phyloP scores from a whole-genome alignment of 805 yeast genomes.

The Teunomyces atbi region DNA sequence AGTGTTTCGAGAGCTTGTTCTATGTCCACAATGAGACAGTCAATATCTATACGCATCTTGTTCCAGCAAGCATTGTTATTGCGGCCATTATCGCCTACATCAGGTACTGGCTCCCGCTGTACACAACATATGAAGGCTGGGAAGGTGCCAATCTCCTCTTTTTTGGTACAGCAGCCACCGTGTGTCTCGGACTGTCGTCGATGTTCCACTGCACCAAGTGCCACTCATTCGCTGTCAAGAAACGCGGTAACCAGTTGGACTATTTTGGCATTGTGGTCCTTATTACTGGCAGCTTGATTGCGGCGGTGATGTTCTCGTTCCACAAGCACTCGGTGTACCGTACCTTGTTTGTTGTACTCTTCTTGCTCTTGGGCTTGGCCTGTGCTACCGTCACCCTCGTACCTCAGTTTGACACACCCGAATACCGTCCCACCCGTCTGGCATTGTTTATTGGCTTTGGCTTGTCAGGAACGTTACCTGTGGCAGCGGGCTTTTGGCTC shows the following conservation, averaged over 20 bases:
- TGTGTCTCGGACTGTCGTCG: conserved; percentile 63
- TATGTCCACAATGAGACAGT: conserved; percentile 70
- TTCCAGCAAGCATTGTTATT: conserved; percentile 42
- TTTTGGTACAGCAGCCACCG: conserved; percentile 56
- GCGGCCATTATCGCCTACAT: conserved; percentile 22
- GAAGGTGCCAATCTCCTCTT: conserved; percentile 52
- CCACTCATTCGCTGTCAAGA: conserved; percentile 56
- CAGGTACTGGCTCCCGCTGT: conserved; percentile 23
- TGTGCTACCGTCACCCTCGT: conserved; percentile 66
- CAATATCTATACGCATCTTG: conserved; percentile 66
- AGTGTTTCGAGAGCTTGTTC: conserved; percentile 48
- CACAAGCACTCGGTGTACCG: conserved; percentile 42
- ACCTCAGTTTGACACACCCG: conserved; percentile 63
- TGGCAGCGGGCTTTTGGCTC: conserved; percentile 47
- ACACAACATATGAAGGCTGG: conserved; percentile 28
- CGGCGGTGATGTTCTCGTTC: conserved; percentile 39
- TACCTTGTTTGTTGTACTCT: conserved; percentile 42
- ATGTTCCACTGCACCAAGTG: conserved; percentile 65
- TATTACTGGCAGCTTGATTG: conserved; percentile 61
- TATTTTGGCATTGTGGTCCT: conserved; percentile 72
- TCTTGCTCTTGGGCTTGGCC: conserved; percentile 52
- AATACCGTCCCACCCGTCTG: conserved; percentile 77
- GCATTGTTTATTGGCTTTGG: conserved; percentile 79
- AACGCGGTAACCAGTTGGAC: conserved; percentile 66
- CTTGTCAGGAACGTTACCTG: conserved; percentile 70